Evolutionary conservation across 2,329 filamentous ascomycete species (phyloP).

Genomic region (Dactylellina parvicollis): DNA sequence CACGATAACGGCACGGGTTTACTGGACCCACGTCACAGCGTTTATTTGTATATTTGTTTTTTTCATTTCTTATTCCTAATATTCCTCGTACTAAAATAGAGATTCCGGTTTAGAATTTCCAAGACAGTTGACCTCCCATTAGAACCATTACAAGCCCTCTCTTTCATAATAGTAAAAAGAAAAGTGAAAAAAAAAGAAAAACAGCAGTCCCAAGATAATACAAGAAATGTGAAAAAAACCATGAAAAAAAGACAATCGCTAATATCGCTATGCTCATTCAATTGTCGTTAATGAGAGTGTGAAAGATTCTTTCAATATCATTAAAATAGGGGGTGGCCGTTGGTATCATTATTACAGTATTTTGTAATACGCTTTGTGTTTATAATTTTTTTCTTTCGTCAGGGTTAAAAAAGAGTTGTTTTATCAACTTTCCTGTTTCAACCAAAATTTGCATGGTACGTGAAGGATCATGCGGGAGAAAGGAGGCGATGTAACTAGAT

Average conservation of each 20-base stretch:
- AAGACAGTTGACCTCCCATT: conserved; percentile 35
- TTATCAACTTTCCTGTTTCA: background rate
- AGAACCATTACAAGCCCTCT: conserved; percentile 26
- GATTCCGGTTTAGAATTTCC: background rate
- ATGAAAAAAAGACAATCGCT: conserved; percentile 31
- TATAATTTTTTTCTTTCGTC: background rate
- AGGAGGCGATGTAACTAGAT: conserved; percentile 22
- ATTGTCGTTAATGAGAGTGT: conserved; percentile 49
- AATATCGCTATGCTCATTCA: conserved; percentile 53
- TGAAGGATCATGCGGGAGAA: background rate
- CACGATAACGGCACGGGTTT: conserved; percentile 2
- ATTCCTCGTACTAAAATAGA: no score
- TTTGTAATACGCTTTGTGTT: conserved; percentile 8
- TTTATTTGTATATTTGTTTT: background rate
- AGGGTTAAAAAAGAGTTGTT: background rate
- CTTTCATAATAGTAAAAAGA: conserved; percentile 7
- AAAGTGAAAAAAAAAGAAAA: conserved; percentile 15
- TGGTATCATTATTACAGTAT: conserved; percentile 53
- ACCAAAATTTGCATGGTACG: background rate
- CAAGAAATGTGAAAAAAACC: conserved; percentile 29
- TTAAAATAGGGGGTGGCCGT: conserved; percentile 51
- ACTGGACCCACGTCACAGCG: background rate
- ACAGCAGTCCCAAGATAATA: conserved; percentile 37
- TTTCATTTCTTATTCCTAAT: no score
- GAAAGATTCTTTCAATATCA: conserved; percentile 27